Evolutionary conservation across 2,329 filamentous ascomycete genomes (phyloP), one percentile per base, ranked within the genome.

Genomic region (Didymella glomerata): DNA sequence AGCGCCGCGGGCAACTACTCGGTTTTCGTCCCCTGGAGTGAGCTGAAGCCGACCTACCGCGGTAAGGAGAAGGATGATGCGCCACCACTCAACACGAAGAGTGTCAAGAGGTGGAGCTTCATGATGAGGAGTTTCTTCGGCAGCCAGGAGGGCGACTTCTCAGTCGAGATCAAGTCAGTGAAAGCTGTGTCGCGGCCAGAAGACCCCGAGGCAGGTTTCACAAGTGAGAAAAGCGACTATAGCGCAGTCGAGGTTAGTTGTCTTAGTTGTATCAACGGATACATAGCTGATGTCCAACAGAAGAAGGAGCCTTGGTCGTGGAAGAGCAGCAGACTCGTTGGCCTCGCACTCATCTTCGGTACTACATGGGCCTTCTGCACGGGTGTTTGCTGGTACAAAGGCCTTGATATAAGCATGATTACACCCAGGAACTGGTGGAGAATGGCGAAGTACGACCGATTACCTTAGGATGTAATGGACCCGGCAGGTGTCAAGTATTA

Each of bases 111-210:
- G 46, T 80, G 94, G 28, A 88, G 87, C 49, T 81, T 95, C 59
- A 93, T 95, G 91, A 90, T 90, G 82, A 81, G 92, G 73, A 95
- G 90, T 76, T 93, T 92, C 80, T 93, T 93, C 66, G 90, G 88
- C 9, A 78, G 84, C 0, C 90, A 93, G 75, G 81, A 90, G 62
- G 91, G 91, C 3, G 80, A 86, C 3, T 93, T 93, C 65, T 81
- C 79, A 3, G 72, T 90, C 4, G 78, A 81, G 1, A 75, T 90
- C 57, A 75, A 75, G 28, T 85, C 84, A 1, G 84, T 90, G 57
- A 80, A 83, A 13, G 85, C 84, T 9, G 68, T 80, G 3, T 56
- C 60, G 11, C 62, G 61, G 36, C 52, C 68, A 8, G 46, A 54
- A 5, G 73, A 75, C 34, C 32, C 68, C 3, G 75, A 77, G 49